Evolutionary conservation across 768 basidiomycete species (phyloP).

Genomic region (Calocybe indica): DNA sequence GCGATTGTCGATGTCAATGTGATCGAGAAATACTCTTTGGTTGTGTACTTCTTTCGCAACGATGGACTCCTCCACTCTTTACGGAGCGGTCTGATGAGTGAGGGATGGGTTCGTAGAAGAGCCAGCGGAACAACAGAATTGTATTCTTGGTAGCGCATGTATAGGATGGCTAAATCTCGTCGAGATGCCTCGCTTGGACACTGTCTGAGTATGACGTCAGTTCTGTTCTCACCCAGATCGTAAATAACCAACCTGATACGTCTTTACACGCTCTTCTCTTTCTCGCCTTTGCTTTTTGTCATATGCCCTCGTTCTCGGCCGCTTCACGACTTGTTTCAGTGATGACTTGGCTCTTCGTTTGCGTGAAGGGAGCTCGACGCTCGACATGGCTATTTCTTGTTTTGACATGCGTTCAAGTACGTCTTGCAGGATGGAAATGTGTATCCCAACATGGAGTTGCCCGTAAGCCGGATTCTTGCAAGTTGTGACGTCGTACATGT

Average conservation of each 20-base stretch:
- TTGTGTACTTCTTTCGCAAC: background rate
- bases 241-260: background rate
- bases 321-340: too few species aligned
- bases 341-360: too few species aligned
- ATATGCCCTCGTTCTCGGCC: too few species aligned
- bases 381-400: too few species aligned
- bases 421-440: background rate
- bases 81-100: background rate
- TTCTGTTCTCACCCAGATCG: background rate
- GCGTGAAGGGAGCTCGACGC: too few species aligned
- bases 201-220: background rate
- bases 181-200: background rate
- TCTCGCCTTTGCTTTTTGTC: too few species aligned
- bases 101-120: background rate
- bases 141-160: background rate
- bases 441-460: background rate
- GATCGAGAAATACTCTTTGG: background rate
- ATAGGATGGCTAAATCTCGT: background rate
- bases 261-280: too few species aligned
- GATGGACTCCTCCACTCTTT: too few species aligned
- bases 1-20: background rate
- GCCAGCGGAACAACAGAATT: background rate
- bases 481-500: background rate
- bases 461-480: background rate
- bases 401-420: background rate